These are phyloP conservation scores for Pichia sporocuriosa DNA, from an alignment of 805 yeast genomes.

Conservation along the genomic window DNA sequence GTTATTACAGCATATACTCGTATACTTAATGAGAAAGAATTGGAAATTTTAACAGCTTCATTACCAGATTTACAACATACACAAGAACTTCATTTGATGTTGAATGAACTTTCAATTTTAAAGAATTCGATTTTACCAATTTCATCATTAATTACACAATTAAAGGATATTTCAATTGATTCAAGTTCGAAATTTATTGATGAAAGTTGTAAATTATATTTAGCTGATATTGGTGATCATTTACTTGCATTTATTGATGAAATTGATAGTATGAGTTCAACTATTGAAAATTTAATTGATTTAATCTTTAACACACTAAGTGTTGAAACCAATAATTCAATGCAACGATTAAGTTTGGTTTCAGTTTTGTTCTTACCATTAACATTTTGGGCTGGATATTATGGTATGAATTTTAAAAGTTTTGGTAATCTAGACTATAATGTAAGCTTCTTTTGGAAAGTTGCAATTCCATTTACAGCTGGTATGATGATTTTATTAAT, in stretches of 20 bases:
- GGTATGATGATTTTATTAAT: conserved; percentile 32
- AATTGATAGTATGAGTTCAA: conserved; percentile 46
- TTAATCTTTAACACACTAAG: conserved; percentile 53
- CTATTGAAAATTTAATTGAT: conserved; percentile 43
- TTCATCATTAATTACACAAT: conserved; percentile 39
- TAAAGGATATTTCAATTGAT: conserved; percentile 34
- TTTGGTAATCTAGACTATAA: conserved; percentile 35
- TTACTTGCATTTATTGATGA: conserved; percentile 45
- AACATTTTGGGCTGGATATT: conserved; percentile 56
- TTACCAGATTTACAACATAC: conserved; percentile 45
- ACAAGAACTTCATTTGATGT: conserved; percentile 45
- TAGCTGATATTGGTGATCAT: conserved; percentile 54
- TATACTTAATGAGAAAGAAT: conserved; percentile 42
- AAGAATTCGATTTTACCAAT: conserved; percentile 42
- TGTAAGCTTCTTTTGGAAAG: conserved; percentile 41
- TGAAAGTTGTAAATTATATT: conserved; percentile 39
- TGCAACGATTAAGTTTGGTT: conserved; percentile 46
- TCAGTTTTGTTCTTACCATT: conserved; percentile 54
- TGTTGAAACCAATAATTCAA: conserved; percentile 47
- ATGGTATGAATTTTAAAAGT: conserved; percentile 46
- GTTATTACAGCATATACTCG: conserved; percentile 46
- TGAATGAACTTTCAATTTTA: conserved; percentile 44
- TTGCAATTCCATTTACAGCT: conserved; percentile 37
- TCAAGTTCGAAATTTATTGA: conserved; percentile 27
- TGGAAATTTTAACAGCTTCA: conserved; percentile 38